A percentile compares a stretch with the other conserved stretches of the same genome.
phyloP scores from a whole-genome alignment of 1,139 yeast species.

The Candida sp. region DNA sequence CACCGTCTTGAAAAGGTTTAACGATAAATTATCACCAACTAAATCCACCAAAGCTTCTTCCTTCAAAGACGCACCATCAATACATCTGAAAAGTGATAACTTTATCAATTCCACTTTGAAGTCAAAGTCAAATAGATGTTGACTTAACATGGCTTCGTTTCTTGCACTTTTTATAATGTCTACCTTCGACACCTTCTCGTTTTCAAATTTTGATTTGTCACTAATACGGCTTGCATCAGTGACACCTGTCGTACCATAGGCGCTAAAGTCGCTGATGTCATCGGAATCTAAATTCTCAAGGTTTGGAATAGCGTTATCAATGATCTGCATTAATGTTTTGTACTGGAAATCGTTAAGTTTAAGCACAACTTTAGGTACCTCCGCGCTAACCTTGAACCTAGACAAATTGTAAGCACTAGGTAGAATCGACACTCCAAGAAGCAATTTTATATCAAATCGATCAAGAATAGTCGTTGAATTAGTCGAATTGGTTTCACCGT shows the following conservation, averaged over 20 bases:
- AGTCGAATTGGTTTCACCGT: constrained; percentile 34
- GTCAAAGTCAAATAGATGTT: constrained; percentile 66
- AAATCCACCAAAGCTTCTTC: constrained; percentile 73
- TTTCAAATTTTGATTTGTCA: constrained; percentile 6
- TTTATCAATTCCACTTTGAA: constrained; percentile 65
- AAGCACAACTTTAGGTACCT: constrained; percentile 70
- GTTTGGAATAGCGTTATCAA: constrained; percentile 69
- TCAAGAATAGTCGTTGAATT: constrained; percentile 63
- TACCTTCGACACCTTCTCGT: constrained; percentile 1
- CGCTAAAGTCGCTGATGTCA: constrained; percentile 25
- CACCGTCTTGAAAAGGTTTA: constrained; percentile 59
- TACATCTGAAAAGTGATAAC: constrained; percentile 66
- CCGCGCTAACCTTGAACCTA: constrained; percentile 70
- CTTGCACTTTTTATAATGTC: constrained; percentile 5
- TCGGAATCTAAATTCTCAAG: constrained; percentile 34
- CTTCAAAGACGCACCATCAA: constrained; percentile 54
- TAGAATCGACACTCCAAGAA: constrained; percentile 77
- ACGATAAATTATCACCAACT: constrained; percentile 59
- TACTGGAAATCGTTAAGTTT: constrained; percentile 87
- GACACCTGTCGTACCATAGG: constrained; percentile 23
- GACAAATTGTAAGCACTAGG: constrained; percentile 80
- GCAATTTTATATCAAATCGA: constrained; percentile 67
- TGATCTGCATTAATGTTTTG: constrained; percentile 75
- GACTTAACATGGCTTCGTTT: constrained; percentile 29
- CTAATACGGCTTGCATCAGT: constrained; percentile 9